Base-by-base conservation (phyloP, 371 early-diverging fungal species). In the Mortierella sp. region DNA sequence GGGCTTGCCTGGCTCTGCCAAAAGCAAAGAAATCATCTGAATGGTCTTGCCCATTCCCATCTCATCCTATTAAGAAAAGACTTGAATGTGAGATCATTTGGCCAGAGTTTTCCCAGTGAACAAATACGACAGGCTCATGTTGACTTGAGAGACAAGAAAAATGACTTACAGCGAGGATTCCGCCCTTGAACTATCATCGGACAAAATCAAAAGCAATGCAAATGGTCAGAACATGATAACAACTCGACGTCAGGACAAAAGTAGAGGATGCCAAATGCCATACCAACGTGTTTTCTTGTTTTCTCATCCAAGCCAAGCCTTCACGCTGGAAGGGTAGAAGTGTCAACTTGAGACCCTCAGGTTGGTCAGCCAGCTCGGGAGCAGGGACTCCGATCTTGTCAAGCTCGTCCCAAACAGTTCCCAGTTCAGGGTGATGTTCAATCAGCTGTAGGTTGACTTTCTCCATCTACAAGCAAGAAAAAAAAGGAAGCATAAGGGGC, bases 21-120 rank as follows among this genome's bases (percentile, higher is more conserved):
- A 88, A 3, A 98, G 82, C 55, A 99, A 90, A 0, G 97, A 91
- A 54, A 99, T 98, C 43, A 96, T 96, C 87, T 99, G 99, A 69
- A 99, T 95, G 0, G 99, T 99, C 88, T 99, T 99, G 21, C 99
- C 99, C 97, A 99, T 97, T 8, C 99, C 98, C 98, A 98, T 98
- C 80, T 98, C 98, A 90, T 97, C 97, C 85, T 92, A 91, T 53
- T 84, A 19, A 21, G 61, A 31, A 21, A 81, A 74, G 16, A 5
- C 28, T 3, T 13, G 43, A 54, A 5, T 31, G 13, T 50, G 67
- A 64, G 64, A 26, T 53, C 13, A 16, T 16, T 1, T 19, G 61
- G 19, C 5, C 16, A 19, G 31, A 5, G 34, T 19, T 26, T 34
- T 2, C 5, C 26, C 0, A 57, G 19, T 31, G 31, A 61, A 24